Evolutionary conservation across 2,329 filamentous ascomycete species (phyloP).

Genomic region (Penicillium palitans): DNA sequence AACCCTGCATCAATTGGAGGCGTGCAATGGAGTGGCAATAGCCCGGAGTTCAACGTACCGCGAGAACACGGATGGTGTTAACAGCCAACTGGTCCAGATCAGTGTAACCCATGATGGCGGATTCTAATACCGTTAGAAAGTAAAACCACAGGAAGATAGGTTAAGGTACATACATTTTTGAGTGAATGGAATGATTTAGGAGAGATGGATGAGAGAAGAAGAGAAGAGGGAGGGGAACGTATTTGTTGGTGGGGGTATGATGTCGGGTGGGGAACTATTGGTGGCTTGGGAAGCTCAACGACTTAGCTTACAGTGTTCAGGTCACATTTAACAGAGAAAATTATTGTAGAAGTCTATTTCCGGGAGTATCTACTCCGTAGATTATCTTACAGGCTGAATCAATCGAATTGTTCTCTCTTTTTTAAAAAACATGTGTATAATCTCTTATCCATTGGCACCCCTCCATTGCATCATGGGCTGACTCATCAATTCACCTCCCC

Average conservation of each 20-base stretch:
- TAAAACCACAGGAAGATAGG: background rate
- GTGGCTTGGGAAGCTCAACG: slow-evolving; percentile 8
- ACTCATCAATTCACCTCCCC: background rate
- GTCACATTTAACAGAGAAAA: background rate
- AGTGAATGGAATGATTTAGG: slow-evolving; percentile 11
- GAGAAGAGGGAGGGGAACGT: slow-evolving; percentile 26
- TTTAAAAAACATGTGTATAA: background rate
- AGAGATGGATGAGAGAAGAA: slow-evolving; percentile 23
- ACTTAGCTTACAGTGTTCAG: background rate
- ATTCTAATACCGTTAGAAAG: slow-evolving; percentile 28
- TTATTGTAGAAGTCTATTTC: background rate
- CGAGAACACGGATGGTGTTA: slow-evolving; percentile 96
- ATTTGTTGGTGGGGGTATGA: slow-evolving; percentile 37
- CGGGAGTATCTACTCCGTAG: background rate
- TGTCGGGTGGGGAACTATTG: slow-evolving; percentile 20
- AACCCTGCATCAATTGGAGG: slow-evolving; percentile 6
- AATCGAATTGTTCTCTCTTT: background rate
- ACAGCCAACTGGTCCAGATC: slow-evolving; percentile 87
- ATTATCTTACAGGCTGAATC: background rate
- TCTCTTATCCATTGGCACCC: background rate
- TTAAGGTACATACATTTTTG: slow-evolving; percentile 17
- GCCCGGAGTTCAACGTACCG: slow-evolving; percentile 64
- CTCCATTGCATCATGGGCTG: slow-evolving; percentile 6
- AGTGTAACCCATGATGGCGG: slow-evolving; percentile 76
- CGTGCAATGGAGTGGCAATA: background rate